Evolutionary conservation across 768 basidiomycete genomes (phyloP).

Genomic region (Pisolithus microcarpus): DNA sequence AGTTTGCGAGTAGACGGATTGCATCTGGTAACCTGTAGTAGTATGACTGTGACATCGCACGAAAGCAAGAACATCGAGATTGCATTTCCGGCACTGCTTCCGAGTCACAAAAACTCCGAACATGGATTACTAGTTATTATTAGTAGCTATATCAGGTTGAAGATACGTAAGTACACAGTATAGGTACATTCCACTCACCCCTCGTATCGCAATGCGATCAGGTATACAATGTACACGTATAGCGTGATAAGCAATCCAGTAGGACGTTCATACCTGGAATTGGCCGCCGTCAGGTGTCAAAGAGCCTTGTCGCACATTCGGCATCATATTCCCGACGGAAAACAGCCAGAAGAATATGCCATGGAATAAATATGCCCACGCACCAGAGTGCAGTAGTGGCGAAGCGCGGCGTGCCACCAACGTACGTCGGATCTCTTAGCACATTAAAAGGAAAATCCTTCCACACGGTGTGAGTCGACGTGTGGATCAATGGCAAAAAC

Average conservation of each 20-base stretch:
- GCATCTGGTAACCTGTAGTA: too few species aligned
- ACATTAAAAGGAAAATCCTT: slow-evolving; percentile 97
- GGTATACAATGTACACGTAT: slow-evolving; percentile 80
- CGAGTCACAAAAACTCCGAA: too few species aligned
- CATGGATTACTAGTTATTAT: too few species aligned
- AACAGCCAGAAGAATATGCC: too few species aligned
- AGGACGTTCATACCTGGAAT: slow-evolving; percentile 71
- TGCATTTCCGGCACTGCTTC: too few species aligned
- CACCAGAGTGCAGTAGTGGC: slow-evolving; percentile 81
- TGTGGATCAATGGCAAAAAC: too few species aligned
- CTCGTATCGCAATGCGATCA: slow-evolving; percentile 80
- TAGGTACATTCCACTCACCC: slow-evolving; percentile 49
- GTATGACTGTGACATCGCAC: too few species aligned
- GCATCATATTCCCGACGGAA: too few species aligned
- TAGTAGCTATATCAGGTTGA: slow-evolving; percentile 23
- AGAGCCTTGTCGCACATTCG: too few species aligned
- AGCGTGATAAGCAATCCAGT: slow-evolving; percentile 73
- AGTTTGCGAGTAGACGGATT: too few species aligned
- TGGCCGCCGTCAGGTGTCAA: not conserved
- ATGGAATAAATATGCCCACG: slow-evolving; percentile 18
- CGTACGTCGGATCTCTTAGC: slow-evolving; percentile 92
- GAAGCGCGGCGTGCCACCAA: slow-evolving; percentile 89
- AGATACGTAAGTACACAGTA: not conserved
- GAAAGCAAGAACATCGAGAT: too few species aligned
- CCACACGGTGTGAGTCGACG: too few species aligned